Conservation (phyloP, 805 yeast species). For the Saccharomycopsis javanensis region DNA sequence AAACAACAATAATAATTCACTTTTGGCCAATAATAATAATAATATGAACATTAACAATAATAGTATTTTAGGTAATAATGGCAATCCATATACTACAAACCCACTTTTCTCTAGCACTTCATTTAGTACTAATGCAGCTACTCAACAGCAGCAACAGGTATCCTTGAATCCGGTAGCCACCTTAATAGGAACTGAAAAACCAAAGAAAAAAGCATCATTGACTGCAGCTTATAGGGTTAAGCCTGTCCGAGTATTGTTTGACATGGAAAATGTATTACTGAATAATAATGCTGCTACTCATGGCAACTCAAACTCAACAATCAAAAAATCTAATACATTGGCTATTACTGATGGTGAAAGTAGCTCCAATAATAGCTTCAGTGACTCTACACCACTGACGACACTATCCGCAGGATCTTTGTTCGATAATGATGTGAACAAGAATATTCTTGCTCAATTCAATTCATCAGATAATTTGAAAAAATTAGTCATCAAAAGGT, state of each 20-base stretch:
- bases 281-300: background rate
- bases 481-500: conserved; percentile 13
- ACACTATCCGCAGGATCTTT: conserved; percentile 4
- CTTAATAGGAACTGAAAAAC: background rate
- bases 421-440: conserved; percentile 21
- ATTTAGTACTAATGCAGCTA: conserved; percentile 22
- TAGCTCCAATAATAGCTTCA: background rate
- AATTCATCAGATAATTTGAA: conserved; percentile 11
- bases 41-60: conserved; percentile 13
- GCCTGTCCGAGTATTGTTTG: conserved; percentile 10
- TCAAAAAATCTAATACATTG: conserved; percentile 14
- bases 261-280: conserved; percentile 4
- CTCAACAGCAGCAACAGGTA: conserved; percentile 22
- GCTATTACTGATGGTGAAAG: conserved; percentile 26
- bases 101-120: conserved; percentile 22
- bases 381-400: background rate
- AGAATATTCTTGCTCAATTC: conserved; percentile 21
- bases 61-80: conserved; percentile 24
- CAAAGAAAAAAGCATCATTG: conserved; percentile 13
- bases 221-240: conserved; percentile 13
- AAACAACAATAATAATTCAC: conserved; percentile 19
- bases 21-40: conserved; percentile 8
- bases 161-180: conserved; percentile 16
- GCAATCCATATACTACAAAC: conserved; percentile 21
- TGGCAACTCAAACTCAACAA: conserved; percentile 3